phyloP scores from a whole-genome alignment of 83 land plant species.

The Isoetes engelmannii region DNA sequence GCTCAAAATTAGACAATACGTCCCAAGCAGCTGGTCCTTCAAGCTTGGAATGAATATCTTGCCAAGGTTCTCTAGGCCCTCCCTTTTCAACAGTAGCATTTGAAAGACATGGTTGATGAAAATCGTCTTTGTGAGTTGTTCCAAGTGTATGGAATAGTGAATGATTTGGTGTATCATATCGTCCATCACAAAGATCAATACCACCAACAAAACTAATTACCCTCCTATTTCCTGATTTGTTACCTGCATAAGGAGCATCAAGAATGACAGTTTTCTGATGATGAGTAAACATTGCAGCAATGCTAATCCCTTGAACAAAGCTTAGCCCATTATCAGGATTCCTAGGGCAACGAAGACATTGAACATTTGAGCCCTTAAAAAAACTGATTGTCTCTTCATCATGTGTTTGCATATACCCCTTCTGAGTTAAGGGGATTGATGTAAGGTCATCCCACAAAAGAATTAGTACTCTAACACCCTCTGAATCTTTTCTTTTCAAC shows the following conservation, averaged over 20 bases:
- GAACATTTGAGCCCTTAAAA: slow-evolving; percentile 48
- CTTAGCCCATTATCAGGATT: slow-evolving; percentile 35
- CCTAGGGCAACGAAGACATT: slow-evolving; percentile 69
- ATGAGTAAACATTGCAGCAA: too few species aligned
- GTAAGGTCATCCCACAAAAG: slow-evolving; percentile 89
- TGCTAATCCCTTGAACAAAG: slow-evolving; percentile 15
- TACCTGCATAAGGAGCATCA: slow-evolving; percentile 3
- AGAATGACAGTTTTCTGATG: not conserved
- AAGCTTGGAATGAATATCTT: slow-evolving; percentile 58
- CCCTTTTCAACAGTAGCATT: slow-evolving; percentile 41
- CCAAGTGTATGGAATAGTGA: slow-evolving; percentile 48
- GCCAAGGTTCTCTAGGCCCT: slow-evolving; percentile 87
- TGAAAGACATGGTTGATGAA: slow-evolving; percentile 59
- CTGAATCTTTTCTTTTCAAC: slow-evolving; percentile 63
- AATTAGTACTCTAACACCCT: slow-evolving; percentile 68
- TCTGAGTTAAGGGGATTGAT: slow-evolving; percentile 44
- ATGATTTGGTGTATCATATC: slow-evolving; percentile 59
- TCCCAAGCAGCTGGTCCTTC: slow-evolving; percentile 85
- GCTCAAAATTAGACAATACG: slow-evolving; percentile 64
- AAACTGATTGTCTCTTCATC: slow-evolving; percentile 65
- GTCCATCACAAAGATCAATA: slow-evolving; percentile 19
- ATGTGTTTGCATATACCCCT: slow-evolving; percentile 73
- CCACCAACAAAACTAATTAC: too few species aligned
- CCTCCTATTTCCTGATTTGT: too few species aligned
- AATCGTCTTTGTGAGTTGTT: slow-evolving; percentile 40